phyloP scores from a whole-genome alignment of 495 filamentous ascomycete species.

The Podospora conica region DNA sequence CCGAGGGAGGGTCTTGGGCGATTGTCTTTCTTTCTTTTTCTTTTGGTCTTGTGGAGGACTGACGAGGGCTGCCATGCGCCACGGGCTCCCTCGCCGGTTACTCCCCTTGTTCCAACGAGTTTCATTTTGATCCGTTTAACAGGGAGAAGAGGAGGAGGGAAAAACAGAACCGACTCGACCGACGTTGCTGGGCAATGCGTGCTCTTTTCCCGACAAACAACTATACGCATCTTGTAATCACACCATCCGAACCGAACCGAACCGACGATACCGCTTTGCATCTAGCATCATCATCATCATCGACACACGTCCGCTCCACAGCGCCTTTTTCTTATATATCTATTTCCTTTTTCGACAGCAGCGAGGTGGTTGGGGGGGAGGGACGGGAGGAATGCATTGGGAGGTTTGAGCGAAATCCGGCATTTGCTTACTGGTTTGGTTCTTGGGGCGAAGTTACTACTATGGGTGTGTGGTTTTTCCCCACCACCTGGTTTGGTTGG shows the following conservation, averaged over 20 bases:
- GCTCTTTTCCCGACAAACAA: background rate
- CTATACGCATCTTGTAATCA: background rate
- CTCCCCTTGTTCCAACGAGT: background rate
- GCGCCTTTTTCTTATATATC: background rate
- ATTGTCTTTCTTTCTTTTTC: background rate
- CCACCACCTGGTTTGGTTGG: background rate
- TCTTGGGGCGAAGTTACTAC: no score
- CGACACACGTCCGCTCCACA: background rate
- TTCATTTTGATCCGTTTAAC: background rate
- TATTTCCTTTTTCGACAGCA: background rate
- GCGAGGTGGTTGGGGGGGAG: no score
- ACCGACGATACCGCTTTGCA: background rate
- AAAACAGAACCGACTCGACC: background rate
- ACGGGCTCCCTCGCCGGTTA: background rate
- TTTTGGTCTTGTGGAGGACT: background rate
- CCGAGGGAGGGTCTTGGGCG: background rate
- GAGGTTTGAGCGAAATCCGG: background rate
- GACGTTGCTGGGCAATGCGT: background rate
- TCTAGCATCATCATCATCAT: background rate
- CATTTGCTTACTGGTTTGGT: background rate
- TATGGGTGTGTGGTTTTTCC: background rate
- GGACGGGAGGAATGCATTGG: background rate
- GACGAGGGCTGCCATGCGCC: background rate
- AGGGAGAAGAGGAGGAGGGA: background rate
- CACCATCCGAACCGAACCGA: no score